Base-by-base conservation (phyloP, 2,329 filamentous ascomycete species). In the Fusarium coffeatum region DNA sequence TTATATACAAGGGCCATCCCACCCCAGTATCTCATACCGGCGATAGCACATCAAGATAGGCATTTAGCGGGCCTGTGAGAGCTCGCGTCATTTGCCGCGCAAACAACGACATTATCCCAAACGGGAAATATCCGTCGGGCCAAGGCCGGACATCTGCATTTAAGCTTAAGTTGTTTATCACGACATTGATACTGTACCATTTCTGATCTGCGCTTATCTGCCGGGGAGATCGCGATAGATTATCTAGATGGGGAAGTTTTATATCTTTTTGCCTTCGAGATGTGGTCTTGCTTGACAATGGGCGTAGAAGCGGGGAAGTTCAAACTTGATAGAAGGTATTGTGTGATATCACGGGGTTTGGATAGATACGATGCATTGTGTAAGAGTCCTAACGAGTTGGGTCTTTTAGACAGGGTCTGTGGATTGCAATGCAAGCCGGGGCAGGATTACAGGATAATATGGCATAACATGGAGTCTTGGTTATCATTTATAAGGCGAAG, bases 21-120 rank as follows among this genome's bases (percentile, higher is more conserved):
- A 54, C 50, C 66, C 28, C 28, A 30, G 28, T 30, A 30, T 30
- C 28, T 7, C 28, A 30, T 6, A 15, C 28, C n/a, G n/a, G 49
- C 32, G 49, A 61, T 46, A 45, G 42, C 46, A 43, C 32, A 55
- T 70, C 64, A 55, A 48, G 51, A 65, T 60, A 62, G 56, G 59
- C 41, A 65, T 48, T 63, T 63, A 47, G 66, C 60, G 72, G 72
- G 68, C 46, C 71, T 10, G 11, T 30, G 12, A 18, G 18, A 37
- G 43, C 59, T 74, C 64, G 63, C 72, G 72, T 73, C 70, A 74
- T 74, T 74, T 68, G 60, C 55, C 28, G 47, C 47, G 8, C 22
- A 41, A 61, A 71, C 63, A 66, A 70, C 72, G 72, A 73, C 71
- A 74, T 28, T 46, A 32, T 20, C 70, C 48, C 12, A 40, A 61